phyloP scores from a whole-genome alignment of 2,329 filamentous ascomycete genomes.

The Aspergillus flavus region DNA sequence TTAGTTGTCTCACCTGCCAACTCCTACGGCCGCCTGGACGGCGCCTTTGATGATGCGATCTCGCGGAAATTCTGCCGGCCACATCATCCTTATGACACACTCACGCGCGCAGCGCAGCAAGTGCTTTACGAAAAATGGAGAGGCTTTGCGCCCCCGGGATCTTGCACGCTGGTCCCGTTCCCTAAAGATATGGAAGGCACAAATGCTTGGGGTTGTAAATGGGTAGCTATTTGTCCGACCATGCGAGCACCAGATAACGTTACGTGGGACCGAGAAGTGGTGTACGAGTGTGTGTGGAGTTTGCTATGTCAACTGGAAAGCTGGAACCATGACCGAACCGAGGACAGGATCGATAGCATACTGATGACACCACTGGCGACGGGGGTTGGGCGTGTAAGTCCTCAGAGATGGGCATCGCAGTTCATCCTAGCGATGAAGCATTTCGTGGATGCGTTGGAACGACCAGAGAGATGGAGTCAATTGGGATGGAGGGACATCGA shows the following conservation, averaged over 20 bases:
- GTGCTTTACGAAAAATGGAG: slow-evolving; percentile 51
- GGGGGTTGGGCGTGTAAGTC: slow-evolving; percentile 50
- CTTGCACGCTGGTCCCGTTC: slow-evolving; percentile 53
- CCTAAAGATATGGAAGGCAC: slow-evolving; percentile 40
- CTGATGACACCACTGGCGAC: slow-evolving; percentile 58
- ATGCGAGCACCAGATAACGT: slow-evolving; percentile 53
- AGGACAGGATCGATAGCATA: slow-evolving; percentile 43
- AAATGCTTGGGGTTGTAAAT: slow-evolving; percentile 47
- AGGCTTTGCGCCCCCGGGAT: slow-evolving; percentile 55
- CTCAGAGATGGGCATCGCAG: slow-evolving; percentile 55
- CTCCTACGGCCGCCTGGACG: slow-evolving; percentile 57
- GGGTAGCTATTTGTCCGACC: slow-evolving; percentile 56
- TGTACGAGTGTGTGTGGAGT: slow-evolving; percentile 59
- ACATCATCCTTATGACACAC: slow-evolving; percentile 47
- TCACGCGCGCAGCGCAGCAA: slow-evolving; percentile 50
- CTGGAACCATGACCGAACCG: slow-evolving; percentile 43
- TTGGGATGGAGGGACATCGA: slow-evolving; percentile 41
- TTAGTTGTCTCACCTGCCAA: slow-evolving; percentile 58
- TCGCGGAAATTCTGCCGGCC: slow-evolving; percentile 51
- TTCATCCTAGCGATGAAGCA: slow-evolving; percentile 55
- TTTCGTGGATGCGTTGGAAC: slow-evolving; percentile 51
- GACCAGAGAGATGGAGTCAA: slow-evolving; percentile 46
- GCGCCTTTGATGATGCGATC: slow-evolving; percentile 59
- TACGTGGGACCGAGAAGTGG: slow-evolving; percentile 55
- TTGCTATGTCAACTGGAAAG: slow-evolving; percentile 53